phyloP scores from a whole-genome alignment of 495 filamentous ascomycete species.

The Aspergillus biplanus region DNA sequence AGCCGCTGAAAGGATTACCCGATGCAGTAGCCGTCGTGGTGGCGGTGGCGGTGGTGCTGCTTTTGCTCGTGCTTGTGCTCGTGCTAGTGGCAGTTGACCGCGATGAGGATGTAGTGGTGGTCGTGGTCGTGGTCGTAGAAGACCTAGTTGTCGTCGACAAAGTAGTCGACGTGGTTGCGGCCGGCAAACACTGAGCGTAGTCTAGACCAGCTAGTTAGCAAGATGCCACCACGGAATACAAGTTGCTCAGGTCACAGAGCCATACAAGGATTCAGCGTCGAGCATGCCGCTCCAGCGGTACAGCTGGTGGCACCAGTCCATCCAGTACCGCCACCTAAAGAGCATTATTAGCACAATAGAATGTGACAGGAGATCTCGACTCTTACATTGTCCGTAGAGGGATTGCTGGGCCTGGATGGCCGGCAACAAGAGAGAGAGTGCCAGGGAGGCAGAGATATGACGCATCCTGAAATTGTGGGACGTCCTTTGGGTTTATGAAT shows the following conservation, averaged over 20 bases:
- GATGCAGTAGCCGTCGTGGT: conserved; percentile 30
- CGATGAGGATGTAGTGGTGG: conserved; percentile 11
- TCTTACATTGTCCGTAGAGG: conserved; percentile 22
- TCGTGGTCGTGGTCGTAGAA: conserved; percentile 10
- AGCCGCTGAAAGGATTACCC: conserved; percentile 34
- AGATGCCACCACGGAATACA: not conserved
- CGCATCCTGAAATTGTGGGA: conserved; percentile 1
- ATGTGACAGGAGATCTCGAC: not conserved
- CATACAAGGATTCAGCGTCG: conserved; percentile 17
- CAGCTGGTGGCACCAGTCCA: conserved; percentile 18
- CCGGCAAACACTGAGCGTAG: conserved; percentile 21
- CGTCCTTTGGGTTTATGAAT: not conserved
- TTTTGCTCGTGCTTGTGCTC: conserved; percentile 9
- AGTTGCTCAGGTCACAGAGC: not conserved
- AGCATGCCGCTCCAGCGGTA: conserved; percentile 12
- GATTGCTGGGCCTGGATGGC: conserved; percentile 21
- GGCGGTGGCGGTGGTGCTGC: conserved; percentile 2
- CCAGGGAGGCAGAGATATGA: not conserved
- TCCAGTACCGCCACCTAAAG: conserved; percentile 15
- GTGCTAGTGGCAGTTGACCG: conserved; percentile 20
- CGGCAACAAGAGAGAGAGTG: conserved; percentile 10
- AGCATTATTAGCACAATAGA: not conserved
- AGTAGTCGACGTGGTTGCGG: conserved; percentile 13
- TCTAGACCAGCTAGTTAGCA: not conserved
- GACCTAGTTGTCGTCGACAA: conserved; percentile 7